These are phyloP conservation scores for Clohesyomyces aquaticus DNA, from an alignment of 495 filamentous ascomycete species.

Conservation along the genomic window DNA sequence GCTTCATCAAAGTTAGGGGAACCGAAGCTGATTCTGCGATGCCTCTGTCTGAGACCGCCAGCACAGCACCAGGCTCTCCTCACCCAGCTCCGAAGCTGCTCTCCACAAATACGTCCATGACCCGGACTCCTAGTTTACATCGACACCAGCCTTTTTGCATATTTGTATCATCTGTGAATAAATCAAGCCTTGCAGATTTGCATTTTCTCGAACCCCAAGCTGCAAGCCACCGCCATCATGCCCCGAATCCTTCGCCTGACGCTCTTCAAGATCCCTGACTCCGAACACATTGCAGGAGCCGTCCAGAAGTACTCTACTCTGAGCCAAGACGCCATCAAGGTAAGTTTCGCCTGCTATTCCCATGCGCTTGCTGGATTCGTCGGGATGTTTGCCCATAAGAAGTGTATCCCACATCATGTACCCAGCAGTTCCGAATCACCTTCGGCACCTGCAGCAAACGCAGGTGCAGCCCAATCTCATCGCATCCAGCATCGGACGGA, in stretches of 20 bases:
- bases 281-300: slow-evolving; percentile 51
- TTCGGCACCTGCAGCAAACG: slow-evolving; percentile 17
- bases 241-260: slow-evolving; percentile 59
- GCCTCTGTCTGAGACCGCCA: not conserved
- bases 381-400: not conserved
- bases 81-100: slow-evolving; percentile 14
- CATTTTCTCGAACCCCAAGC: no score
- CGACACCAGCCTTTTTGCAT: not conserved
- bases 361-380: not conserved
- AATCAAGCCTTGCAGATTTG: not conserved
- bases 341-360: slow-evolving; percentile 30
- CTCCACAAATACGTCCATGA: slow-evolving; percentile 16
- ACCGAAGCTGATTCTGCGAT: slow-evolving; percentile 16
- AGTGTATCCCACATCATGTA: no score
- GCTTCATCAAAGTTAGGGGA: slow-evolving; percentile 27
- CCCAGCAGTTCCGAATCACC: no score
- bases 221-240: slow-evolving; percentile 17
- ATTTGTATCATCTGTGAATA: not conserved
- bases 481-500: no score
- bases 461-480: slow-evolving; percentile 12
- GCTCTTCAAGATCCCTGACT: slow-evolving; percentile 62
- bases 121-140: not conserved
- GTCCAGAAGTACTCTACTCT: slow-evolving; percentile 57
- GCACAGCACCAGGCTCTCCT: slow-evolving; percentile 4
- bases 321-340: slow-evolving; percentile 57